These are phyloP conservation scores for Cryphonectria carpinicola DNA, from an alignment of 2,329 filamentous ascomycete species.

Conservation along the genomic window DNA sequence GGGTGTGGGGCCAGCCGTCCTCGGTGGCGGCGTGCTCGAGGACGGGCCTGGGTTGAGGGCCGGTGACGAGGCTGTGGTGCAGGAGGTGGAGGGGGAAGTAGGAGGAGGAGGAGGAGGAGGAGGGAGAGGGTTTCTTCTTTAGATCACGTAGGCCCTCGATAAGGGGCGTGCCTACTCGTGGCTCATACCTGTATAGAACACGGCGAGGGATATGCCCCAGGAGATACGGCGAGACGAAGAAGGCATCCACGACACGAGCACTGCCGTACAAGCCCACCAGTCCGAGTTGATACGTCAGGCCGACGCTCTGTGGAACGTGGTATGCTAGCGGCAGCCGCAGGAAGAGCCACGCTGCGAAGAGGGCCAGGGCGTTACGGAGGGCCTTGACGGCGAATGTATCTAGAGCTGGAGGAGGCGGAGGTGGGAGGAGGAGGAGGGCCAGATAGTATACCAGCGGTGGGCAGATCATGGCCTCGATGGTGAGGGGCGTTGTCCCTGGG, in stretches of 20 bases:
- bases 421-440: constrained; percentile 45
- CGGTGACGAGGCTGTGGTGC: constrained; percentile 31
- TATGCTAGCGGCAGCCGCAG: constrained; percentile 46
- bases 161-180: constrained; percentile 36
- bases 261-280: constrained; percentile 48
- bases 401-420: constrained; percentile 42
- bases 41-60: constrained; percentile 37
- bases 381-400: constrained; percentile 36
- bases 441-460: constrained; percentile 48
- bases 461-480: constrained; percentile 42
- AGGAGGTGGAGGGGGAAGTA: constrained; percentile 31
- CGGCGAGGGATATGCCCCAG: constrained; percentile 45
- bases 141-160: constrained; percentile 23
- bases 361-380: constrained; percentile 43
- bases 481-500: constrained; percentile 45
- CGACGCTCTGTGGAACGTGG: constrained; percentile 47
- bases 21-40: constrained; percentile 44
- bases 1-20: constrained; percentile 43
- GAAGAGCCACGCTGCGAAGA: constrained; percentile 43
- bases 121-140: constrained; percentile 13
- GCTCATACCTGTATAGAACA: constrained; percentile 45
- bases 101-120: constrained; percentile 25
- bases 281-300: constrained; percentile 49
- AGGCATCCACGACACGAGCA: constrained; percentile 46
- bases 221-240: constrained; percentile 47